Percentiles rank a stretch among this genome's conserved stretches.
phyloP scores from a whole-genome alignment of 768 basidiomycete species.

The Leucosporidium scottii region DNA sequence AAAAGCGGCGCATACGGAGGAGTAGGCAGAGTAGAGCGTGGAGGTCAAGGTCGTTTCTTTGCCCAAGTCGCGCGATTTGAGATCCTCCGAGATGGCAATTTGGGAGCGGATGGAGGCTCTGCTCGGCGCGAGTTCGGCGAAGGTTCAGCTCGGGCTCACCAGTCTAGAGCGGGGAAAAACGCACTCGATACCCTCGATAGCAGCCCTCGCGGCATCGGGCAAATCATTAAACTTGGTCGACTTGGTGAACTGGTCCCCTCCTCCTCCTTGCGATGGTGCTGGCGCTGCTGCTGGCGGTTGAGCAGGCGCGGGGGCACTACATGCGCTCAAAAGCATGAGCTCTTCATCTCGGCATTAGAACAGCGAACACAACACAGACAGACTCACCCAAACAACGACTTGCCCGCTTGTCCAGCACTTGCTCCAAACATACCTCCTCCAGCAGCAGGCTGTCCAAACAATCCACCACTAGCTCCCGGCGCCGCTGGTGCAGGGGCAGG shows the following conservation, averaged over 20 bases:
- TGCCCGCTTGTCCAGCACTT: not conserved
- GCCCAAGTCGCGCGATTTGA: slow-evolving; percentile 28
- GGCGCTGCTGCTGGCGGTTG: not conserved
- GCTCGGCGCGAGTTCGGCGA: not conserved
- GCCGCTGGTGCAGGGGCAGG: not conserved
- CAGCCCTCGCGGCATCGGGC: slow-evolving; percentile 29
- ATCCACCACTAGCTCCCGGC: not conserved
- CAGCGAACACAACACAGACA: not conserved
- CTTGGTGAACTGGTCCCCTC: slow-evolving; percentile 17
- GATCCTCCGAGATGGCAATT: slow-evolving; percentile 24
- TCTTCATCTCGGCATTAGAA: not conserved
- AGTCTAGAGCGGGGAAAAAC: not conserved
- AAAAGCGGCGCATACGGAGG: slow-evolving; percentile 1
- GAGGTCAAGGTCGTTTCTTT: slow-evolving; percentile 25
- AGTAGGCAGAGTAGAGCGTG: slow-evolving; percentile 10
- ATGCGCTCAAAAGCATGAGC: too few species aligned
- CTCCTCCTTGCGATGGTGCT: not conserved
- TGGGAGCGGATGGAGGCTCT: slow-evolving; percentile 32
- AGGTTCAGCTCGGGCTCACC: not conserved
- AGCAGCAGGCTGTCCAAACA: not conserved
- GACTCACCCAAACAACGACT: not conserved
- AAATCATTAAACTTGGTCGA: slow-evolving; percentile 35
- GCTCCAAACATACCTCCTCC: slow-evolving; percentile 5
- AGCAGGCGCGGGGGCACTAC: not conserved
- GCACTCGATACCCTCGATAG: slow-evolving; percentile 35